phyloP scores from a whole-genome alignment of 1,284 basidiomycete species.

The Cryptococcus floricola region DNA sequence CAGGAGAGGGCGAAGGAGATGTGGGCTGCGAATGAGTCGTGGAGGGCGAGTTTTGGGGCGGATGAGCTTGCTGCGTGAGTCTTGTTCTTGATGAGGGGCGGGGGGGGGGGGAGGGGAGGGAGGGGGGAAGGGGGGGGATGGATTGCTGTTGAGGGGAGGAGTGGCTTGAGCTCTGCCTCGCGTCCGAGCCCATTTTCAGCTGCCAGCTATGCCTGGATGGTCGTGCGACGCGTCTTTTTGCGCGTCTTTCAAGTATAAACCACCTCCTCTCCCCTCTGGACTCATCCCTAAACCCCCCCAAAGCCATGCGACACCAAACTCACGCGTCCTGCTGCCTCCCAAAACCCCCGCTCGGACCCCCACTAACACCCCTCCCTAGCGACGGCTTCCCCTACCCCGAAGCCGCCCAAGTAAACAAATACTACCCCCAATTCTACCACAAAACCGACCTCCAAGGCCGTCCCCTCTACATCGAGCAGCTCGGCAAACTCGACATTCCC shows the following conservation, averaged over 20 bases:
- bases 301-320: too few species aligned
- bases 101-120: too few species aligned
- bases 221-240: too few species aligned
- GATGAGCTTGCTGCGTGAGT: constrained; percentile 79
- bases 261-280: too few species aligned
- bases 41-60: constrained; percentile 83
- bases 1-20: constrained; percentile 75
- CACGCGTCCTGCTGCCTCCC: too few species aligned
- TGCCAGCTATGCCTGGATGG: too few species aligned
- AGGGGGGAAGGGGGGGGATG: too few species aligned
- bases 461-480: constrained; percentile 90
- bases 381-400: constrained; percentile 82
- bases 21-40: constrained; percentile 78
- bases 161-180: too few species aligned
- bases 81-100: too few species aligned
- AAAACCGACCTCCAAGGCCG: constrained; percentile 94
- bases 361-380: constrained; percentile 47
- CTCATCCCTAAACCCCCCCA: too few species aligned
- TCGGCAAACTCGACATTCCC: constrained; percentile 83
- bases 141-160: not conserved
- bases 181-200: too few species aligned
- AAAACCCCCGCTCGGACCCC: not conserved
- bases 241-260: too few species aligned
- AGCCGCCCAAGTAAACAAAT: constrained; percentile 67
- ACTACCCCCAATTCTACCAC: constrained; percentile 95